Base-by-base conservation (phyloP, 1,139 yeast species). In the Meyerozyma sp. region DNA sequence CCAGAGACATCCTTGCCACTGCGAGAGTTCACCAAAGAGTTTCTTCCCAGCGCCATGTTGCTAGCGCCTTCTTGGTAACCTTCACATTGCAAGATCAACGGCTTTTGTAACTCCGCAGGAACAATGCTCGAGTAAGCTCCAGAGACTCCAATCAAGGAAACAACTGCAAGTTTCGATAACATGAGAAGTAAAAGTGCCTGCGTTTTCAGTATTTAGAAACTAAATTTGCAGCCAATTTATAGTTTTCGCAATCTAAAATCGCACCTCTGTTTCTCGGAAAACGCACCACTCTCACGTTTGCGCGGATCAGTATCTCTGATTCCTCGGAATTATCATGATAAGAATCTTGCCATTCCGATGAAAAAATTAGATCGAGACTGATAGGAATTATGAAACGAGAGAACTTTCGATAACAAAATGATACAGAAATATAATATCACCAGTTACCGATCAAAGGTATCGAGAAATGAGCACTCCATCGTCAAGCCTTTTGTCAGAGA, bases 1-100 rank as follows among this genome's bases (percentile, higher is more conserved):
- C 43, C 42, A 13, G 45, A 41, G 32, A 47, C 42, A 26, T 49
- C 52, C 7, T 45, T 37, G 10, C 47, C 44, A 30, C 16, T 30
- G 16, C 34, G 34, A 8, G 44, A 41, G 20, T 26, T 27, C n/a
- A 20, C 39, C 28, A 43, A 20, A n/a, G 45, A 4, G 39, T 43
- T 29, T 35, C 40, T 36, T 20, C 36, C 43, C 13, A 11, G 13
- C 8, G 13, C 10, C 32, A 29, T 29, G 13, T 29, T 29, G 4
- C 8, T 3, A 11, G 3, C 13, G 16, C 13, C 4, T 11, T 13
- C 32, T 29, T 29, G 32, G 13, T 29, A 29, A 29, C 32, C 8
- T 30, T 30, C 34, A 30, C 34, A 30, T 30, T 30, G 34, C 16
- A 30, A 30, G 20, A 30, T 5, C 16, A 30, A 30, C 4, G 34